Base-by-base conservation (phyloP, 192 early-diverging fungal genomes). In the Hyaloraphidium curvatum region DNA sequence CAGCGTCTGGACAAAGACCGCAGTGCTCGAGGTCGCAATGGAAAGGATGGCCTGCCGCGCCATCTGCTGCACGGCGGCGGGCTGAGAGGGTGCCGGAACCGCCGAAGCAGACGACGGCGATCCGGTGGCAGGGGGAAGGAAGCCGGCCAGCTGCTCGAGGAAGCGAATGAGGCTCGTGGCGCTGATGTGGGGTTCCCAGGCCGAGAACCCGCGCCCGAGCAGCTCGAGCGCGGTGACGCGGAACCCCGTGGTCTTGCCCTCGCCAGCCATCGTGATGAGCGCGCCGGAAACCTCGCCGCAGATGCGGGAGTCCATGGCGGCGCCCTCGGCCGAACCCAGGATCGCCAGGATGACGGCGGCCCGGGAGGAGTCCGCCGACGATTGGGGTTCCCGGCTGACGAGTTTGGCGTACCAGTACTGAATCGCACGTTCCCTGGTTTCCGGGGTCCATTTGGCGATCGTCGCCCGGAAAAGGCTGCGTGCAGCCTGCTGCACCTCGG, bases 161-260 rank as follows among this genome's bases (percentile, higher is more conserved):
- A 33, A 13, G 39, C 52, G 52, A 27, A 53, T 27, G 14, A 53
- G 30, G 2, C 25, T 41, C 2, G 77, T 60, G 0, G 76, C 71
- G 54, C 86, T 84, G 29, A 86, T 70, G 57, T 78, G 79, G 3
- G 83, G 68, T 40, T 89, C 83, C 83, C 83, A 88, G 0, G 64
- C 62, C 29, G 66, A 35, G 63, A 85, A 89, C 2, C 86, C 87
- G 35, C 70, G 65, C 0, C 79, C 79, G 0, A 89, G 53, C 2
- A 90, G 43, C 50, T 88, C 84, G 35, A 89, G 72, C 0, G 83
- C 81, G 0, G 76, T 55, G 35, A 77, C 56, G 35, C 74, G 67
- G 51, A 76, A 67, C 17, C 72, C 62, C 28, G 57, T 60, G 28
- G 63, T 67, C 14, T 50, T 64, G 13, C 74, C 72, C 56, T 85